Percentiles rank a stretch among this genome's conserved stretches.
Evolutionary conservation across 148 eudicot species (phyloP).

Genomic region (Agrostemma githago): DNA sequence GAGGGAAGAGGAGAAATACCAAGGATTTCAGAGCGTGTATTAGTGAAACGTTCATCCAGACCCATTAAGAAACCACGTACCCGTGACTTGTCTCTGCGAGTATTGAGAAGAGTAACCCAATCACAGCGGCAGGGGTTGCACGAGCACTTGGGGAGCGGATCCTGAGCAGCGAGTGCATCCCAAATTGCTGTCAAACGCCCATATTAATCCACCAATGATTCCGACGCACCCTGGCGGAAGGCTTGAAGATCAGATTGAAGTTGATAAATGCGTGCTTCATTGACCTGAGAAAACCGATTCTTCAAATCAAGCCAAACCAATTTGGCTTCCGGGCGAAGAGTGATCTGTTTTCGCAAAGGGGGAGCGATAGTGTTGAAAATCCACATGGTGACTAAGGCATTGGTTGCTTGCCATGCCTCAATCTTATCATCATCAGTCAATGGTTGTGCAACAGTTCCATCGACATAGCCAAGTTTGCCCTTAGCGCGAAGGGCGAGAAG

Average conservation of each 20-base stretch:
- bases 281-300: background rate
- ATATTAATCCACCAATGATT: background rate
- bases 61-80: background rate
- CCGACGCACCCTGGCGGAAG: background rate
- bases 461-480: background rate
- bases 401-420: background rate
- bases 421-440: background rate
- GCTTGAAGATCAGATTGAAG: background rate
- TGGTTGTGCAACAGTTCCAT: background rate
- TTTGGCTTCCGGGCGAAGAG: background rate
- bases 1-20: slow-evolving; percentile 4
- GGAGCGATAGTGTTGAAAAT: background rate
- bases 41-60: background rate
- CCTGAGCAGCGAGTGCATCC: slow-evolving; percentile 3
- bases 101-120: background rate
- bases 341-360: background rate
- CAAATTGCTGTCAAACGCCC: background rate
- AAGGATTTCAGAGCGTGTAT: background rate
- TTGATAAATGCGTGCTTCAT: background rate
- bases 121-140: too few relatives aligned
- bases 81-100: background rate
- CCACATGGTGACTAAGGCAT: background rate
- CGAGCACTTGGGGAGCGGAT: background rate
- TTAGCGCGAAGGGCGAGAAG: background rate
- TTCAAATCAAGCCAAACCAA: background rate